Evolutionary conservation across 2,329 filamentous ascomycete genomes (phyloP).

Genomic region (Cercospora sojina): DNA sequence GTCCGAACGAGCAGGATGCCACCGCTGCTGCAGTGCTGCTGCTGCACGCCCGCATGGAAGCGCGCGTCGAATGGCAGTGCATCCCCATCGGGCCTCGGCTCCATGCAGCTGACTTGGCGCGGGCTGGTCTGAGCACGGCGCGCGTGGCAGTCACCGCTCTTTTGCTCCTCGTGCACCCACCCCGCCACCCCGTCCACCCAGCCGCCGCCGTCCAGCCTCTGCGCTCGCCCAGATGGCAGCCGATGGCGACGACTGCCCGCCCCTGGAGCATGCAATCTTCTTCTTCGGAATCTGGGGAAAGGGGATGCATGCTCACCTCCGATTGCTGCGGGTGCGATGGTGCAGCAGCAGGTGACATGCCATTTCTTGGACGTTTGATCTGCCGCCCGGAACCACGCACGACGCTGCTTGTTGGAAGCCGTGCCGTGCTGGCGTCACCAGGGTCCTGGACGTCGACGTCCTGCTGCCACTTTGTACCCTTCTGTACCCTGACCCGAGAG

Average conservation of each 20-base stretch:
- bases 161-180: slow-evolving; percentile 14
- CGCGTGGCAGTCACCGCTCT: slow-evolving; percentile 21
- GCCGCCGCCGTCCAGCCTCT: slow-evolving; percentile 2
- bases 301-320: neutral
- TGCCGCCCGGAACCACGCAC: slow-evolving; percentile 13
- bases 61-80: slow-evolving; percentile 15
- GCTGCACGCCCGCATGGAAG: slow-evolving; percentile 14
- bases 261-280: neutral
- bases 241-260: neutral
- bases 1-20: neutral
- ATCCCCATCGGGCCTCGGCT: slow-evolving; percentile 6
- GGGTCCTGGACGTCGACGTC: slow-evolving; percentile 8
- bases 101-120: slow-evolving; percentile 1
- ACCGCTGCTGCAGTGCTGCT: neutral
- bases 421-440: slow-evolving; percentile 10
- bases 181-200: too few relatives aligned
- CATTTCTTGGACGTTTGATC: slow-evolving; percentile 5
- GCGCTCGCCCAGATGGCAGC: neutral
- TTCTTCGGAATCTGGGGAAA: neutral
- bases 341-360: neutral
- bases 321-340: neutral
- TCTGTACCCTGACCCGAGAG: neutral
- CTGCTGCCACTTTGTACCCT: slow-evolving; percentile 1
- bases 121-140: slow-evolving; percentile 6
- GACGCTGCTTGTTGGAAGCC: slow-evolving; percentile 6